phyloP scores from a whole-genome alignment of 768 basidiomycete species.

The Amanita pseudoporphyria region DNA sequence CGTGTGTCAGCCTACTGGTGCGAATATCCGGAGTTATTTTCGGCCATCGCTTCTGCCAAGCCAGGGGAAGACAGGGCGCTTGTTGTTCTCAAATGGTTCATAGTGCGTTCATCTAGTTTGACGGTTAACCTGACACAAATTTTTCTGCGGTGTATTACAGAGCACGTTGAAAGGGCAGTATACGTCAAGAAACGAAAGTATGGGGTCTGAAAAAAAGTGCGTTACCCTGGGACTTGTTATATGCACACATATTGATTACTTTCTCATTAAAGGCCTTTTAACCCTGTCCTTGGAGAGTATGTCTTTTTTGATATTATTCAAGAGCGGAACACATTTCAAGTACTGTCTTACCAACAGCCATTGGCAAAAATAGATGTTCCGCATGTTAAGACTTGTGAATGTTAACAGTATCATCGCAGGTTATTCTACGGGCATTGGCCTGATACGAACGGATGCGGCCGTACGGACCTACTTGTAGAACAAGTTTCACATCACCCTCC shows the following conservation, averaged over 20 bases:
- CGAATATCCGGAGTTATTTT: conserved; percentile 85
- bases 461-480: conserved; percentile 79
- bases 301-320: conserved; percentile 19
- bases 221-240: not conserved
- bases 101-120: conserved; percentile 36
- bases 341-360: not conserved
- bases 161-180: conserved; percentile 94
- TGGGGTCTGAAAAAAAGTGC: conserved; percentile 97
- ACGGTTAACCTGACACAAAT: not conserved
- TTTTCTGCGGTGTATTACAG: conserved; percentile 22
- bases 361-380: not conserved
- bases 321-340: not conserved
- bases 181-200: conserved; percentile 87
- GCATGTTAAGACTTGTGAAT: not conserved
- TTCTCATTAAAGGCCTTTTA: conserved; percentile 60
- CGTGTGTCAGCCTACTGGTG: conserved; percentile 80
- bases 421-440: conserved; percentile 91
- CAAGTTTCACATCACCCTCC: conserved; percentile 96
- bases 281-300: conserved; percentile 90
- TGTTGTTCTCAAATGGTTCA: conserved; percentile 92
- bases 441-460: conserved; percentile 59
- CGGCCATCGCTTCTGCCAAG: conserved; percentile 71
- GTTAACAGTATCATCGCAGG: conserved; percentile 24
- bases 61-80: conserved; percentile 66
- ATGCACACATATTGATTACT: not conserved